Evolutionary conservation across 176 grass and related monocot genomes (phyloP), one percentile per base, ranked within the genome.

Genomic region (Canna indica): DNA sequence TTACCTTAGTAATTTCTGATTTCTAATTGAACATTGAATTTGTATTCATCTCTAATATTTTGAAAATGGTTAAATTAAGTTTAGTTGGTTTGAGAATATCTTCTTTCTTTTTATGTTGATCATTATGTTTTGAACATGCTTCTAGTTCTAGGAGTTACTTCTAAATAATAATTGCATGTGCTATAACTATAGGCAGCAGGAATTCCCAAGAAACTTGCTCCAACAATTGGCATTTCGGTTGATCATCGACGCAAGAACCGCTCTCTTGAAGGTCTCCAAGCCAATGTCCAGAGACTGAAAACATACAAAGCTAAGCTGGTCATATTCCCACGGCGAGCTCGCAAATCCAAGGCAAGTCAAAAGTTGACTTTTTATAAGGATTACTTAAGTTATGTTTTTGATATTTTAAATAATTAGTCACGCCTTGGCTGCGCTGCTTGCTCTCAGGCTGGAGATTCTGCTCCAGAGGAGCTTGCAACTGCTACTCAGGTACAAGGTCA

Each of bases 281-380:
- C 62, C 22, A 65, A 65, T 22, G 17, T 65, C 31, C 62, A 36
- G 32, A 65, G 62, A 29, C 33, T 65, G 33, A 65, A 65, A 32
- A 65, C 62, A n/a, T 65, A 65, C 62, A 65, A 65, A 65, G 62
- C 62, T 20, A 65, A 65, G 62, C 62, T 65, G 9, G 62, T 65
- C 31, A 65, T 65, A 28, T 65, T 65, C 62, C 62, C 62, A 38
- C 30, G 62, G 0, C 62, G 62, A 5, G 62, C 62, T 35, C 33
- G 62, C 31, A 65, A 65, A 65, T 65, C 36, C 20, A 65, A 65
- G 62, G 62, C 16, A 34, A 36, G 31, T 44, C 13, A 2, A 9
- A 35, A 18, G 22, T 0, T 8, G 17, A 54, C 7, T 54, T 6
- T 54, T n/a, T 24, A 16, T 54, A 6, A 54, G 22, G 20, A 54